phyloP scores from a whole-genome alignment of 768 basidiomycete species.

The Boletus tomentosulus region DNA sequence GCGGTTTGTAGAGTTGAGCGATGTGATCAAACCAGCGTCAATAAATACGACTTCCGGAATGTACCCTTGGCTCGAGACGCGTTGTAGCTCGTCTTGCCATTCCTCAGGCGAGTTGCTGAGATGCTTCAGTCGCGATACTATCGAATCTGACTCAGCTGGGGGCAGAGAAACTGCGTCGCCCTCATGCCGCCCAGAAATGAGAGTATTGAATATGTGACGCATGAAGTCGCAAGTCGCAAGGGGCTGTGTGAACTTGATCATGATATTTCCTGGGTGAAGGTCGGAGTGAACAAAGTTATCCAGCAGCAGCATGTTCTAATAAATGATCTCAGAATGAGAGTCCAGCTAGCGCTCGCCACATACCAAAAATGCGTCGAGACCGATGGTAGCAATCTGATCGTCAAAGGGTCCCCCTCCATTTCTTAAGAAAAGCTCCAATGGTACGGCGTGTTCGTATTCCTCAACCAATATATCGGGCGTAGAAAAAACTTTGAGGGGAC shows the following conservation, averaged over 20 bases:
- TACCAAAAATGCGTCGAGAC: conserved; percentile 92
- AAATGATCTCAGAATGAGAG: conserved; percentile 1
- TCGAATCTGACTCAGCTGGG: conserved; percentile 46
- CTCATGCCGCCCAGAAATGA: conserved; percentile 42
- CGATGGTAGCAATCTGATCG: conserved; percentile 83
- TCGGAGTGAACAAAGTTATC: conserved; percentile 98
- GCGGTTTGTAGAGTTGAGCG: conserved; percentile 76
- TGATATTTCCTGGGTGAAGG: conserved; percentile 91
- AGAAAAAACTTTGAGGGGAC: conserved; percentile 80
- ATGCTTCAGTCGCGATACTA: conserved; percentile 66
- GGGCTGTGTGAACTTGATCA: conserved; percentile 94
- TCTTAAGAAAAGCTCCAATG: conserved; percentile 78
- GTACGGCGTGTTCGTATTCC: conserved; percentile 89
- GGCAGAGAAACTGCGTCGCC: conserved; percentile 22
- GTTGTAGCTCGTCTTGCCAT: conserved; percentile 69
- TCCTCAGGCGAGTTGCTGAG: conserved; percentile 53
- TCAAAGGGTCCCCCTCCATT: conserved; percentile 94
- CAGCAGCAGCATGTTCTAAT: conserved; percentile 92
- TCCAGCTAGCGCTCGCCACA: conserved; percentile 24
- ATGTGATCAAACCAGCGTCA: conserved; percentile 92
- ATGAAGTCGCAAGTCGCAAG: conserved; percentile 64
- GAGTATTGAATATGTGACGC: conserved; percentile 50
- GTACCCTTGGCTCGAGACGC: conserved; percentile 67
- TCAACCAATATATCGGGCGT: conserved; percentile 82
- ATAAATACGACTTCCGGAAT: conserved; percentile 94